Base-by-base conservation (phyloP, 1,284 basidiomycete genomes). In the Melampsora americana region DNA sequence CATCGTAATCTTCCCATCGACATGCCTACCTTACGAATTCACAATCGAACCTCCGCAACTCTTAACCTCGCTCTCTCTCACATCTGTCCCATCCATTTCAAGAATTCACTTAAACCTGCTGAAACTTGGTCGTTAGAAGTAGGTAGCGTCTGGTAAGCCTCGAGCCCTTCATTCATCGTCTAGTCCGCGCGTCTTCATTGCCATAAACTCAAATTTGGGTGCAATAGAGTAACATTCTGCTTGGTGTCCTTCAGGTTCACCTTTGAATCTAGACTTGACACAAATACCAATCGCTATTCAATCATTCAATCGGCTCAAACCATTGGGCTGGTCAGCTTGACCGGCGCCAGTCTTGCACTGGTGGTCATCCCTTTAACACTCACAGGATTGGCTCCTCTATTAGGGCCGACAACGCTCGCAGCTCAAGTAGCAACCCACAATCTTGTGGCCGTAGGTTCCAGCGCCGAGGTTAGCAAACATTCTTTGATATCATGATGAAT, bases 341-440 rank as follows among this genome's bases (percentile, higher is more conserved):
- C 69, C 32, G 69, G 69, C 23, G 69, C 69, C 5, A 72, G 69
- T 46, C 60, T 72, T 65, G 69, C 59, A 12, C 28, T 72, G n/a
- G 69, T 72, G 39, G 69, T 60, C 30, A 6, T 72, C 60, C 69
- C 69, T 39, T 18, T 72, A 30, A 61, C 61, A 7, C 61, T 72
- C 30, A 72, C 69, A 42, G 61, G 69, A 46, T 46, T 72, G 14
- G 69, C 69, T n/a, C 69, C 69, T 5, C 28, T 72, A 28, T 26
- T 61, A 50, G 69, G 69, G 23, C 50, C 69, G 26, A 50, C 69
- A n/a, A 53, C 69, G 32, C 48, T 71, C 1, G 46, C 50, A 39
- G 60, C 69, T 30, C n/a, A 44, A 20, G 20, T 71, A 20, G 69
- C 69, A 46, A 35, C 59, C 12, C 60, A 71, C 28, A 42, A 44